Conservation (phyloP, 2,329 filamentous ascomycete species). For the Pezicula carpinea region DNA sequence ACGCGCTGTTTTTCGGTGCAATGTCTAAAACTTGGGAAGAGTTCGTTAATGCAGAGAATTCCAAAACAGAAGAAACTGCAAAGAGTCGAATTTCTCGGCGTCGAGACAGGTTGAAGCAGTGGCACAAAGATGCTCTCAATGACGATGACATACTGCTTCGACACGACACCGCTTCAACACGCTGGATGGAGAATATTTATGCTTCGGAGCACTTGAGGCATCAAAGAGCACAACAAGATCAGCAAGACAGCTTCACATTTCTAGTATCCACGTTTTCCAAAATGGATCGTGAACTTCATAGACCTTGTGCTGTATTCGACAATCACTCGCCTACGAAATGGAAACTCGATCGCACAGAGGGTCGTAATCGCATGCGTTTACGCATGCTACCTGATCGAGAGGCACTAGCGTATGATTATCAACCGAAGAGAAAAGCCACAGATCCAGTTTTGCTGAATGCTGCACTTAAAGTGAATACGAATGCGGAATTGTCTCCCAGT, state of each 20-base stretch:
- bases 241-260: conserved; percentile 83
- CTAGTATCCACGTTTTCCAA: conserved; percentile 71
- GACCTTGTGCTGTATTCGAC: conserved; percentile 78
- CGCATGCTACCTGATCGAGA: conserved; percentile 76
- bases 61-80: conserved; percentile 70
- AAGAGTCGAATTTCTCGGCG: conserved; percentile 67
- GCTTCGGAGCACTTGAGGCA: conserved; percentile 88
- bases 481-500: conserved; percentile 7
- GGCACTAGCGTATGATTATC: conserved; percentile 66
- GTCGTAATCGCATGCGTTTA: conserved; percentile 89
- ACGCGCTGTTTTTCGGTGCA: conserved; percentile 75
- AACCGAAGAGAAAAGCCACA: conserved; percentile 70
- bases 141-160: conserved; percentile 68
- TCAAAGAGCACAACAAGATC: conserved; percentile 83
- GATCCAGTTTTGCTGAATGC: conserved; percentile 34
- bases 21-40: conserved; percentile 83
- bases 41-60: conserved; percentile 80
- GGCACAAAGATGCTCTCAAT: conserved; percentile 65
- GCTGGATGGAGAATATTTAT: conserved; percentile 96
- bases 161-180: conserved; percentile 82
- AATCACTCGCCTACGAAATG: conserved; percentile 64
- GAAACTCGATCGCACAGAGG: conserved; percentile 94
- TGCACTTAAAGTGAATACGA: conserved; percentile 30
- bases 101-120: conserved; percentile 75
- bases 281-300: conserved; percentile 71